Evolutionary conservation across 306 rosid species (phyloP), one percentile per base, ranked within the genome.

Genomic region (Rubus idaeus): DNA sequence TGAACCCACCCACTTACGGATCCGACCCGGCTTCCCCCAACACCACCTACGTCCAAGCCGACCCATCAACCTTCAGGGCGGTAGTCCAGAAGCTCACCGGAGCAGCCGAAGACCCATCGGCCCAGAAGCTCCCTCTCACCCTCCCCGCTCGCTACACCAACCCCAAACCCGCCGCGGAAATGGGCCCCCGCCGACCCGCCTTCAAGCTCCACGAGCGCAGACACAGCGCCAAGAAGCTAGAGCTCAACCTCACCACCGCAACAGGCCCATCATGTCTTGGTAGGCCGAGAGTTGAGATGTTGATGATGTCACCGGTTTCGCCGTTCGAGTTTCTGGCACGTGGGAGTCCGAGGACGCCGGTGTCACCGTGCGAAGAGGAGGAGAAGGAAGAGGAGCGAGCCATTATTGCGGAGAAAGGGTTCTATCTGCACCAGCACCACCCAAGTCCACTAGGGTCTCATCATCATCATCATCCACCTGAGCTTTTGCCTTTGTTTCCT

Each of bases 141-240:
- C 88, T 81, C 40, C 90, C 89, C 0, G 70, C 93, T 0, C 88
- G 91, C 5, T 80, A 82, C 55, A 39, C 77, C 39, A 73, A 57
- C 52, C 90, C 80, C 63, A 84, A 63, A 9, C 76, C 89, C 75
- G 80, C 87, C 71, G 0, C 78, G 35, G 85, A 86, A 2, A 72
- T 85, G 18, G 88, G 90, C 3, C 91, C 90, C 0, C 87, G 89
- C 14, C 84, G 84, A 30, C 83, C 91, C 0, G 61, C 81, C 75
- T 92, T 84, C 78, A 93, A 93, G 80, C 97, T 95, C 70, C 98
- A 88, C 77, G 98, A 95, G 75, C 93, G 98, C 6, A 85, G 97
- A 44, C 88, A 74, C 47, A 58, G 84, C 41, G 55, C 86, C 45
- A 95, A 84, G 84, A 95, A 90, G 82, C 89, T 92, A 3, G 92